These are phyloP conservation scores for Pseudonitzschia delicatissima DNA, from an alignment of 108 stramenopile genomes.

Conservation along the genomic window DNA sequence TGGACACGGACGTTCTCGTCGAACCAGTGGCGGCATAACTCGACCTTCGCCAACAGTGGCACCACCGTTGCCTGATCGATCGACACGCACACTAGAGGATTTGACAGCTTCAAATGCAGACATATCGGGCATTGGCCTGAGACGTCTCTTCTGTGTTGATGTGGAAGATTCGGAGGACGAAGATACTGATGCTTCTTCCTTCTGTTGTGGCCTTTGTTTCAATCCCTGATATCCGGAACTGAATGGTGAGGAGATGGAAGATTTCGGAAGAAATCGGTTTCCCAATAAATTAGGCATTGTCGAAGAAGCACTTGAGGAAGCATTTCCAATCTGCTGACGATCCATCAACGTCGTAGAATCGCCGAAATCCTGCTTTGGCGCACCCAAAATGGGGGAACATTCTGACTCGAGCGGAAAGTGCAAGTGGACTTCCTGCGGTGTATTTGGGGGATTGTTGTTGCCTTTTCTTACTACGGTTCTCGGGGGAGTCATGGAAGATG, in stretches of 20 bases:
- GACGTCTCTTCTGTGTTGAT: conserved; percentile 34
- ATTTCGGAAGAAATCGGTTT: not conserved
- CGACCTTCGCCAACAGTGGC: conserved; percentile 15
- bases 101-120: conserved; percentile 64
- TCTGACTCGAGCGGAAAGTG: conserved; percentile 41
- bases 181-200: conserved; percentile 2
- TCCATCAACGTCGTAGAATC: not conserved
- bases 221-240: not conserved
- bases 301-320: too few relatives aligned
- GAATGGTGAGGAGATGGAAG: not conserved
- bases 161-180: conserved; percentile 20
- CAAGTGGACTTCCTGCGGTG: conserved; percentile 40
- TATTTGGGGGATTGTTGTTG: conserved; percentile 1
- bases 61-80: conserved; percentile 41
- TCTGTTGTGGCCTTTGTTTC: not conserved
- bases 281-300: too few relatives aligned
- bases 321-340: not conserved
- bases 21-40: conserved; percentile 12
- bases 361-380: conserved; percentile 14
- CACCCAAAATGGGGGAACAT: conserved; percentile 49
- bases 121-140: conserved; percentile 80
- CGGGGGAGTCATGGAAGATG: not conserved
- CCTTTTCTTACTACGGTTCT: conserved; percentile 3
- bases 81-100: conserved; percentile 31
- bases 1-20: conserved; percentile 46